Conservation (phyloP, 805 yeast genomes). For the Millerozyma miso region DNA sequence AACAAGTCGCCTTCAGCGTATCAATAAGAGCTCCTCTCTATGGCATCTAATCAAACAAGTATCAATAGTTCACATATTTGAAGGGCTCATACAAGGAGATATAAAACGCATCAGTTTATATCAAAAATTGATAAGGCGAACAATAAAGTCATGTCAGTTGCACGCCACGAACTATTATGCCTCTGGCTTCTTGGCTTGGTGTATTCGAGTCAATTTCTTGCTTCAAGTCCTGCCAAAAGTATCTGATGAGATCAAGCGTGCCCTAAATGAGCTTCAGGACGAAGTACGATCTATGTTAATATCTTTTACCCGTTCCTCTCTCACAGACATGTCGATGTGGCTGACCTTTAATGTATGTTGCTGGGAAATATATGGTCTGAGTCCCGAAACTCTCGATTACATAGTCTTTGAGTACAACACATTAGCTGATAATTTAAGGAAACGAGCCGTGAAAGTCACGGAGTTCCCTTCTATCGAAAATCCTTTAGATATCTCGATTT, state of each 20-base stretch:
- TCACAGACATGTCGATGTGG: constrained; percentile 25
- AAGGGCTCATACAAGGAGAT: background rate
- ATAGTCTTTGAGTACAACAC: constrained; percentile 7
- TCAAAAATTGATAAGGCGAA: constrained; percentile 10
- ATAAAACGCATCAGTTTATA: background rate
- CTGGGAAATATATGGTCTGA: background rate
- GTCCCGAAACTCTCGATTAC: background rate
- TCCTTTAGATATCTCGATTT: background rate
- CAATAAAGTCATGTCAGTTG: constrained; percentile 24
- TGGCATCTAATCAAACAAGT: constrained; percentile 32
- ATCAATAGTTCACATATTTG: constrained; percentile 13
- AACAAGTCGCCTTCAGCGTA: constrained; percentile 23
- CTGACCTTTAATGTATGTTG: constrained; percentile 8
- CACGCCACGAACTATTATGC: constrained; percentile 41
- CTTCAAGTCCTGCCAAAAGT: background rate
- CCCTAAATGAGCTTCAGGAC: background rate
- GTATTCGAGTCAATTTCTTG: constrained; percentile 11
- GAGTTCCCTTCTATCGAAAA: background rate
- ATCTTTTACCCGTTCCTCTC: background rate
- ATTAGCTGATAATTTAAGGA: constrained; percentile 1
- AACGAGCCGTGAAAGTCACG: background rate
- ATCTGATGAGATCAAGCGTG: background rate
- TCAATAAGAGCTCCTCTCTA: constrained; percentile 38
- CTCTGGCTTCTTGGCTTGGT: constrained; percentile 29
- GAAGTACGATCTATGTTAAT: background rate